Conservation (phyloP, 345 rosid species). For the Rhizophora mangle region DNA sequence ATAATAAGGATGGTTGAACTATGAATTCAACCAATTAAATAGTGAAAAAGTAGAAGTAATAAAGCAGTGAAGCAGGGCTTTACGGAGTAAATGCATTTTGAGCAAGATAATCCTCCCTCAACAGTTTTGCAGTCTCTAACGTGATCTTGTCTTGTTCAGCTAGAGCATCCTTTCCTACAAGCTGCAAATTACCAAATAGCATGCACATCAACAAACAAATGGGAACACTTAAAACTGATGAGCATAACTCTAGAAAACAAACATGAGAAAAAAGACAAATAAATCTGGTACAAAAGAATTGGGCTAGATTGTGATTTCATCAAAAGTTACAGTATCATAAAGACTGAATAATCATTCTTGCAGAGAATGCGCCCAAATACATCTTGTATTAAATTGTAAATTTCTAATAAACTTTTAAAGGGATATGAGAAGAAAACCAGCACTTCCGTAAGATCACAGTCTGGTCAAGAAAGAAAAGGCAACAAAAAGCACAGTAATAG, state of each 20-base stretch:
- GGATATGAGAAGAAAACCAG: background rate
- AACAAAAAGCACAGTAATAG: background rate
- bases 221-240: background rate
- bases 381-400: background rate
- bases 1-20: background rate
- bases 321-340: background rate
- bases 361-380: background rate
- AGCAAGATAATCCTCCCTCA: slow-evolving; percentile 99
- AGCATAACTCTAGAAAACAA: background rate
- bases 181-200: slow-evolving; percentile 46
- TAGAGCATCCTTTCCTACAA: slow-evolving; percentile 98
- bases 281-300: background rate
- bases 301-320: background rate
- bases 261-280: background rate
- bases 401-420: background rate
- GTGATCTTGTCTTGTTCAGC: slow-evolving; percentile 97
- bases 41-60: background rate
- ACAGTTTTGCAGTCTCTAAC: slow-evolving; percentile 93
- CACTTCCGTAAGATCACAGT: background rate
- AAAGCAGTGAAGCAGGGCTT: slow-evolving; percentile 21
- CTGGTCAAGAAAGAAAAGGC: background rate
- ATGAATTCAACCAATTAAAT: background rate
- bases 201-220: slow-evolving; percentile 10
- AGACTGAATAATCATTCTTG: background rate
- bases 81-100: slow-evolving; percentile 99